phyloP scores from a whole-genome alignment of 1,139 yeast species.

The Hyphopichia khmerensis region DNA sequence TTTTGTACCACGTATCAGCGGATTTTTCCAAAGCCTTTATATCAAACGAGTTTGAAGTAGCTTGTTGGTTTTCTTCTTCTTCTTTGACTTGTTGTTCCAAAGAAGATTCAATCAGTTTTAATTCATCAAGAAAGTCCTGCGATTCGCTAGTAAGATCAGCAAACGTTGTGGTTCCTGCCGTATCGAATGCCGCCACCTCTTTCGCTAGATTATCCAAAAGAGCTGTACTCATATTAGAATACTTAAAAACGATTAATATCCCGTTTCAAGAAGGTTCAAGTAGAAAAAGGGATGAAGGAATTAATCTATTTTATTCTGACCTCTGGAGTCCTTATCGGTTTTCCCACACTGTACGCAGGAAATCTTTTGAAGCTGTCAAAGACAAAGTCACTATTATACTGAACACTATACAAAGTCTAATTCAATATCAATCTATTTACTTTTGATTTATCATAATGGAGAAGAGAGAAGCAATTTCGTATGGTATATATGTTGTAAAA shows the following conservation, averaged over 20 bases:
- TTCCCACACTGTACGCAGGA: background rate
- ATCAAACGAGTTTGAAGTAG: background rate
- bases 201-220: constrained; percentile 27
- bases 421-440: too few relatives aligned
- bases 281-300: too few relatives aligned
- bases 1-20: constrained; percentile 34
- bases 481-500: too few relatives aligned
- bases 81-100: constrained; percentile 17
- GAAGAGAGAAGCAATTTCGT: too few relatives aligned
- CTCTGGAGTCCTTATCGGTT: background rate
- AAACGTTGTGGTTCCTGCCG: constrained; percentile 23
- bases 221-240: constrained; percentile 14
- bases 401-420: too few relatives aligned
- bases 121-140: constrained; percentile 21
- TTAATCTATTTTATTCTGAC: too few relatives aligned
- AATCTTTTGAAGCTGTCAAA: too few relatives aligned
- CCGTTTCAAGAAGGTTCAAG: too few relatives aligned
- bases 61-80: constrained; percentile 7
- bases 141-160: constrained; percentile 22
- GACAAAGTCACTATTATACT: too few relatives aligned
- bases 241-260: too few relatives aligned
- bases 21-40: constrained; percentile 9
- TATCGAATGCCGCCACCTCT: constrained; percentile 25
- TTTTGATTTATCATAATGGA: too few relatives aligned
- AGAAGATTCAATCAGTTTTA: constrained; percentile 27